Conservation (phyloP, 306 rosid species). For the Malus sylvestris region DNA sequence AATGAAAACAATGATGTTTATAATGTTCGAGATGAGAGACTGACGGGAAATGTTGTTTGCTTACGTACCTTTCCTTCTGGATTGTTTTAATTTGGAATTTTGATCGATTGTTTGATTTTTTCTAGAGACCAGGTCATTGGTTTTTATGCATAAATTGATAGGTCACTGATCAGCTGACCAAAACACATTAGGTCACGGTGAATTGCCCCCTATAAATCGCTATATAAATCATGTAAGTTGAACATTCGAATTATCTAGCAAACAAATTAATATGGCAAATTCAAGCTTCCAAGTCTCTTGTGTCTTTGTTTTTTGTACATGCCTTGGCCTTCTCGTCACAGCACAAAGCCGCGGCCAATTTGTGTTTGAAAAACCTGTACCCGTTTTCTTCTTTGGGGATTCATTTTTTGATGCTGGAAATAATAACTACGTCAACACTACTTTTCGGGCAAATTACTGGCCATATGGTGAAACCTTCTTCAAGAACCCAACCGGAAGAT, state of each 20-base stretch:
- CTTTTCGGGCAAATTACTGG: not conserved
- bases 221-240: not conserved
- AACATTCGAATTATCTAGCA: not conserved
- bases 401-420: constrained; percentile 55
- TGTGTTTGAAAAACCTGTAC: not conserved
- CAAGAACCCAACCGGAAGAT: constrained; percentile 30
- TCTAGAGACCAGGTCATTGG: not conserved
- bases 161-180: not conserved
- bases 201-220: not conserved
- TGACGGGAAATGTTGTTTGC: not conserved
- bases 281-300: not conserved
- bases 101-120: not conserved
- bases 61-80: not conserved
- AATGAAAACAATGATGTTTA: no score
- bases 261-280: not conserved
- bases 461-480: constrained; percentile 44
- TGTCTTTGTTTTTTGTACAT: not conserved
- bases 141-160: no score
- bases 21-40: no score
- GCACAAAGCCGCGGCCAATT: not conserved
- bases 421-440: constrained; percentile 39
- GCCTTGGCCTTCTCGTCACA: not conserved
- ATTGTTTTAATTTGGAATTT: not conserved
- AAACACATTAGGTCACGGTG: not conserved
- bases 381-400: constrained; percentile 58